Base-by-base conservation (phyloP, 129 eudicot genomes). In the Saussurea involucrata region DNA sequence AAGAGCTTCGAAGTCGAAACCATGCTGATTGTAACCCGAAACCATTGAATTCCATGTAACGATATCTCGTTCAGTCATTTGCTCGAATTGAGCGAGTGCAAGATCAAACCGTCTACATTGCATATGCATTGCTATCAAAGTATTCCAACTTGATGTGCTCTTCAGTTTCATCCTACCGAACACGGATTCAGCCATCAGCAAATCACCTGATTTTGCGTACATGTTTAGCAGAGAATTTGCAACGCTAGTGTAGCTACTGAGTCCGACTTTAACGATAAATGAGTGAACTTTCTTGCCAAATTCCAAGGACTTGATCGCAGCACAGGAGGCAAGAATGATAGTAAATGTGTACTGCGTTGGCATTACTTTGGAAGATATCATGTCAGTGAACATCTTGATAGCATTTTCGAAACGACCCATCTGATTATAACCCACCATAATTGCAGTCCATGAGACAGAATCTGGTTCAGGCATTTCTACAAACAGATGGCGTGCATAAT, bases 21-120 rank as follows among this genome's bases (percentile, higher is more conserved):
- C 93, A 28, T 80, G 85, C 78, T 87, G 97, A 76, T 81, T 89
- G 78, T 84, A 87, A 37, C 97, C 97, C 13, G 97, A 81, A 69
- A 92, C 86, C 96, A 92, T 86, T 22, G 91, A 89, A 76, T 92
- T 92, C 97, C 97, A 92, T 0, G 96, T 83, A 71, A 92, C 90
- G 13, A 82, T 72, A 77, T 92, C 90, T 34, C 87, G 86, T 15
- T 84, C 89, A 15, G 37, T 74, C 97, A 92, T 92, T 70, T 80
- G 71, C 82, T 86, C 83, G 65, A 92, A 92, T 29, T 84, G 92
- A 36, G 78, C 44, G 6, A 65, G 73, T 5, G 97, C 97, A 32
- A 68, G 84, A 69, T 89, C 91, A 6, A 81, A 75, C 67, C 87
- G 70, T 17, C 87, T 91, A 61, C 37, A 53, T 65, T 84, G 88